Conservation (phyloP, 148 eudicot genomes). For the Silene latifolia region DNA sequence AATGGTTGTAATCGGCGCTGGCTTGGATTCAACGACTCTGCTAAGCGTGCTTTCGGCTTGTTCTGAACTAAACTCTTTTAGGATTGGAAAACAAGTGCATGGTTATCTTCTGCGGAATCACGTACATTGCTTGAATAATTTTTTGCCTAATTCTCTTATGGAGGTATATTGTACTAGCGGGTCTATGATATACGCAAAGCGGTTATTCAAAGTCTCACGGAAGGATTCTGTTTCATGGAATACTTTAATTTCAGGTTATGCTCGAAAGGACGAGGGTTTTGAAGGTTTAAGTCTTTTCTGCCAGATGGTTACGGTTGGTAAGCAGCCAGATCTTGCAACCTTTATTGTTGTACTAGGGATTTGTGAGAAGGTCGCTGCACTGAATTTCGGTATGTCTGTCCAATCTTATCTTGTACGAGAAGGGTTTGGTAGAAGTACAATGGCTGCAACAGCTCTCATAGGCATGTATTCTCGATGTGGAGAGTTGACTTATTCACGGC, state of each 20-base stretch:
- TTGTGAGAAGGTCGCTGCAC: conserved; percentile 32
- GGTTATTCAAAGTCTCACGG: conserved; percentile 17
- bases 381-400: conserved; percentile 35
- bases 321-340: conserved; percentile 34
- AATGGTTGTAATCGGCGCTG: conserved; percentile 12
- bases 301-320: conserved; percentile 26
- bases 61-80: conserved; percentile 12
- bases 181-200: conserved; percentile 28
- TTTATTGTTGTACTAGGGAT: conserved; percentile 31
- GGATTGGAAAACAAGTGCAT: conserved; percentile 18
- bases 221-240: conserved; percentile 44
- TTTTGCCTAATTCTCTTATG: conserved; percentile 19
- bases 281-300: conserved; percentile 38
- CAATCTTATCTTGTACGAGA: conserved; percentile 23
- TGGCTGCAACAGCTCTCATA: conserved; percentile 39
- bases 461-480: conserved; percentile 39
- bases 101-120: conserved; percentile 11
- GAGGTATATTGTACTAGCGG: conserved; percentile 29
- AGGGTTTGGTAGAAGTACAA: conserved; percentile 30
- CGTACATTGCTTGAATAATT: not conserved
- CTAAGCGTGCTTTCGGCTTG: conserved; percentile 30
- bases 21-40: conserved; percentile 25
- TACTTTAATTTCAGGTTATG: conserved; percentile 34
- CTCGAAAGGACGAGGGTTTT: conserved; percentile 20
- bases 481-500: conserved; percentile 19